Conservation (phyloP, 495 filamentous ascomycete species). For the Xylaria cubensis region DNA sequence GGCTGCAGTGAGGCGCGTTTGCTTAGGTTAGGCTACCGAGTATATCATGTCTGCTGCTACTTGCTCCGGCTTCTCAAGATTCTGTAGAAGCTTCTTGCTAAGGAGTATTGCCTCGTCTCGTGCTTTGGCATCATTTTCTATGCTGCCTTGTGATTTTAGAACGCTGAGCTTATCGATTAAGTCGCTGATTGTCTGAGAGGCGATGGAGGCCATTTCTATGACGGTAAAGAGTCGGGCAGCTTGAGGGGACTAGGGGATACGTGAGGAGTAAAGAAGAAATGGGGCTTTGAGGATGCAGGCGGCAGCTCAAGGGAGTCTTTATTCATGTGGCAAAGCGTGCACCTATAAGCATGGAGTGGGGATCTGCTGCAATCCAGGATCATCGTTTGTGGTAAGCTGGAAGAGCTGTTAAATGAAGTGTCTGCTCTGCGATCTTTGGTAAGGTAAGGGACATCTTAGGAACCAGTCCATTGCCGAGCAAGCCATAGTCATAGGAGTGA, state of each 20-base stretch:
- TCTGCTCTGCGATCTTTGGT: background rate
- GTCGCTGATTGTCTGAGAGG: background rate
- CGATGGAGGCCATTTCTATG: background rate
- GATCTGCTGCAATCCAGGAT: background rate
- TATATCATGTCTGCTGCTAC: conserved; percentile 6
- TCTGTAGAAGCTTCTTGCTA: background rate
- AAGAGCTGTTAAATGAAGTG: background rate
- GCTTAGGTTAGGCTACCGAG: background rate
- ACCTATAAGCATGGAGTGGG: background rate
- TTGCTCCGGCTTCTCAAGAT: conserved; percentile 15
- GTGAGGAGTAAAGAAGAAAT: background rate
- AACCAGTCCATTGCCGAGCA: background rate
- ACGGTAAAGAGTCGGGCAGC: background rate
- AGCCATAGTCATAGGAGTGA: background rate
- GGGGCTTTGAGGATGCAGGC: background rate
- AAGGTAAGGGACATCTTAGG: background rate
- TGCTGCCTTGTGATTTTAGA: background rate
- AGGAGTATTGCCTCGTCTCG: background rate
- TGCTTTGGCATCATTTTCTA: background rate
- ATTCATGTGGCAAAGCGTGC: background rate
- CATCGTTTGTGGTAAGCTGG: background rate
- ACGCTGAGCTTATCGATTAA: conserved; percentile 3
- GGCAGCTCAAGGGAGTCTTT: background rate
- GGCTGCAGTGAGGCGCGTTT: background rate
- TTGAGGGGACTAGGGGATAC: background rate